phyloP scores from a whole-genome alignment of 768 basidiomycete genomes.

The Boletus sp. region DNA sequence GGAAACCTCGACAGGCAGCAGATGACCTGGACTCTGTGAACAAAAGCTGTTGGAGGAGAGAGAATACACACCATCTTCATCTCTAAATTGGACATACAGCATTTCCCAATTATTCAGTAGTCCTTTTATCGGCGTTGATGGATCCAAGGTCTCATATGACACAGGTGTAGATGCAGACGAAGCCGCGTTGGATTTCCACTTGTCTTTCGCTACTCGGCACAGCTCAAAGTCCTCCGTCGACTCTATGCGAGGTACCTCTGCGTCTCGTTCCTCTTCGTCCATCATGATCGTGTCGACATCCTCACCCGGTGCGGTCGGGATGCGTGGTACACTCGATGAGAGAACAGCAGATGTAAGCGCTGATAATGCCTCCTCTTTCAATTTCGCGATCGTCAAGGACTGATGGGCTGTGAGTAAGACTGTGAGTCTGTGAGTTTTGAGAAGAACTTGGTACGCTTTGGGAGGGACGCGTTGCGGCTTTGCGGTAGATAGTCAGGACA shows the following conservation, averaged over 20 bases:
- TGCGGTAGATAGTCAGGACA: neutral
- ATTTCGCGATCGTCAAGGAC: conserved; percentile 48
- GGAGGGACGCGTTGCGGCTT: conserved; percentile 55
- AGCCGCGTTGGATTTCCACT: conserved; percentile 41
- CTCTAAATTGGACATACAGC: conserved; percentile 65
- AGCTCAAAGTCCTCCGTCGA: conserved; percentile 58
- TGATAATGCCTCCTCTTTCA: conserved; percentile 62
- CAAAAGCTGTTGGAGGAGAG: neutral
- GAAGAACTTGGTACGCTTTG: conserved; percentile 62
- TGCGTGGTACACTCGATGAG: conserved; percentile 24
- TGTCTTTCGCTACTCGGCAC: conserved; percentile 50
- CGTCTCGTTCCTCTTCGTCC: conserved; percentile 5
- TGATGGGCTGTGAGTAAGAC: conserved; percentile 57
- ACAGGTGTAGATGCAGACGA: conserved; percentile 12
- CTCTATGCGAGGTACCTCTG: conserved; percentile 34
- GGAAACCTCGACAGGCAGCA: conserved; percentile 57
- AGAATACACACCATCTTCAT: conserved; percentile 46
- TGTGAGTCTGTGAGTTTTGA: conserved; percentile 72
- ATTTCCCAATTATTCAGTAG: conserved; percentile 62
- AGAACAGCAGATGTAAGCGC: conserved; percentile 53
- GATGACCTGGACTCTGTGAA: conserved; percentile 41
- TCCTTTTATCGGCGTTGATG: conserved; percentile 44
- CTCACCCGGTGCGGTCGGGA: conserved; percentile 30
- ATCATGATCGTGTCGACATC: conserved; percentile 24
- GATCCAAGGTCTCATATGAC: conserved; percentile 48